Evolutionary conservation across 768 basidiomycete genomes (phyloP), one percentile per base, ranked within the genome.

Genomic region (Amanita rimosa): DNA sequence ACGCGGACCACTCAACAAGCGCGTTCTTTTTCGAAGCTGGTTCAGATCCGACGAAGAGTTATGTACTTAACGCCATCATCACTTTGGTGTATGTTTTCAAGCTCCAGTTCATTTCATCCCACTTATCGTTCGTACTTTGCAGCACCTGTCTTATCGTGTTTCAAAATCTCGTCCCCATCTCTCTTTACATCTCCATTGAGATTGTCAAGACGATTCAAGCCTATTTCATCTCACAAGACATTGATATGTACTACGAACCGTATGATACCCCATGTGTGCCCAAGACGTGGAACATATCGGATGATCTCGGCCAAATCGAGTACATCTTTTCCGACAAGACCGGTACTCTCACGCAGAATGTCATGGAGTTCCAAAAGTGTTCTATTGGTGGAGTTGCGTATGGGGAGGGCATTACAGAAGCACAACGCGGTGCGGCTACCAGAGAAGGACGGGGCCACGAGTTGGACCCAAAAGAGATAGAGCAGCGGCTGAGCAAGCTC

Each of bases 311-410:
- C 21, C 95, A 98, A 68, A 97, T 98, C 64, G 94, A 97, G 69
- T 99, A 95, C 63, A 73, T 75, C 29, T 75, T 74, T 53, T 92
- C 86, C 8, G 91, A 94, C 74, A 95, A 95, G 72, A 95, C 93
- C 0, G 92, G 91, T 14, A 99, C 95, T 6, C 81, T 99, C 43
- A 99, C 95, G 0, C 94, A 96, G 65, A 99, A 98, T 67, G 71
- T 95, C 58, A 98, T 97, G 95, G 93, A 95, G 69, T 97, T 96
- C 68, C 91, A 96, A 63, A 93, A 88, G 61, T 96, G 92, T 57
- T 94, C 92, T 0, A 75, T 97, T 50, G 66, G 79, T 46, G 94
- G 93, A 1, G 67, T 88, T 2, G 61, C 79, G 0, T 98, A 96
- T 59, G 95, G 95, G 8, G 95, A 98, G 58, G 94, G 94, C 6